phyloP scores from a whole-genome alignment of 768 basidiomycete genomes.

The Leccinum truebloodii region DNA sequence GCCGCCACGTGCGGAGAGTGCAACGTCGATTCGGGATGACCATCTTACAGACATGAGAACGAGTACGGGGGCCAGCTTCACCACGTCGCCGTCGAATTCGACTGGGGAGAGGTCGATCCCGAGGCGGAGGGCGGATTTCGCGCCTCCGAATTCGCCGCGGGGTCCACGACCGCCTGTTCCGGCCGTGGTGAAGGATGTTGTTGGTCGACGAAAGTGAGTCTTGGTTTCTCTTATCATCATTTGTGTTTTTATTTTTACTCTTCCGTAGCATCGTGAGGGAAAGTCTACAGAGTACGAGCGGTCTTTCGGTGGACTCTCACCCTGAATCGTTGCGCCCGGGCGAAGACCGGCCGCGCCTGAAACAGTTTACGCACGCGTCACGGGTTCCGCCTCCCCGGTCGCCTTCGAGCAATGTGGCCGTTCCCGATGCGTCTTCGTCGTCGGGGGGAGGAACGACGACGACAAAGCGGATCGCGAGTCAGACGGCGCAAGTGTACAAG shows the following conservation, averaged over 20 bases:
- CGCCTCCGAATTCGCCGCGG: slow-evolving; percentile 52
- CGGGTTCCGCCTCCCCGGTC: slow-evolving; percentile 63
- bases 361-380: slow-evolving; percentile 69
- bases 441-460: slow-evolving; percentile 20
- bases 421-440: background rate
- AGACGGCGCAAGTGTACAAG: slow-evolving; percentile 61
- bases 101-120: slow-evolving; percentile 68
- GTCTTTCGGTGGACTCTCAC: slow-evolving; percentile 37
- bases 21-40: slow-evolving; percentile 45
- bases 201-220: slow-evolving; percentile 27
- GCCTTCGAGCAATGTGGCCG: slow-evolving; percentile 31
- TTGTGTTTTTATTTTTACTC: slow-evolving; percentile 20
- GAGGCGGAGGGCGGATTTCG: slow-evolving; percentile 67
- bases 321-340: slow-evolving; percentile 33
- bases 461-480: slow-evolving; percentile 54
- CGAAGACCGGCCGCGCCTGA: slow-evolving; percentile 55
- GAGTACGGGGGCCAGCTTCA: slow-evolving; percentile 47
- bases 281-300: slow-evolving; percentile 49
- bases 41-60: slow-evolving; percentile 31
- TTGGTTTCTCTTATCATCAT: background rate
- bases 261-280: slow-evolving; percentile 47
- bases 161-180: slow-evolving; percentile 30
- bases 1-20: slow-evolving; percentile 17
- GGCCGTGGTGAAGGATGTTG: slow-evolving; percentile 21
- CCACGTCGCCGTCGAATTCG: slow-evolving; percentile 63